Evolutionary conservation across 192 early-diverging fungal genomes (phyloP).

Genomic region (Coemansia sp.): DNA sequence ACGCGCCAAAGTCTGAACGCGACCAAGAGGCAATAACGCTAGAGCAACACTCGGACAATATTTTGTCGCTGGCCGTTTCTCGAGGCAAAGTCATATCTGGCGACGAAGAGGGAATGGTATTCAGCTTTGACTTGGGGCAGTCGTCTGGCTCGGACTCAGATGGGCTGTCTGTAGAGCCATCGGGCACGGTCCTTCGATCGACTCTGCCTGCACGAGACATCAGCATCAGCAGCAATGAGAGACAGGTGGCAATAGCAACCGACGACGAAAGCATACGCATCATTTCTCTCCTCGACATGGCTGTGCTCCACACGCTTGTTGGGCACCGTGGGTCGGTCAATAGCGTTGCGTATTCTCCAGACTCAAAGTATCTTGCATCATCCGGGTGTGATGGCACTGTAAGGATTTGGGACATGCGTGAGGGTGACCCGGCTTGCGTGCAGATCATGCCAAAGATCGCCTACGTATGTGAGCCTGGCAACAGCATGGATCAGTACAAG

Average conservation of each 20-base stretch:
- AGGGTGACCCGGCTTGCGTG: conserved; percentile 42
- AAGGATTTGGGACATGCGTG: conserved; percentile 63
- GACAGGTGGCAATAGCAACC: conserved; percentile 45
- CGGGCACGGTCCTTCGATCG: conserved; percentile 43
- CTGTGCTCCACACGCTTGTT: conserved; percentile 29
- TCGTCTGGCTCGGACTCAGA: conserved; percentile 3
- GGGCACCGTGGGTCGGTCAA: conserved; percentile 41
- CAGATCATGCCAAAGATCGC: conserved; percentile 37
- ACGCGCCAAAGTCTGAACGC: conserved; percentile 20
- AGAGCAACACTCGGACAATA: conserved; percentile 46
- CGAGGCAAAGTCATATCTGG: conserved; percentile 33
- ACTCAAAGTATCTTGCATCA: conserved; percentile 44
- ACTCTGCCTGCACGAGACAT: conserved; percentile 47
- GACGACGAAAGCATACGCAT: conserved; percentile 44
- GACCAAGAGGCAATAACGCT: conserved; percentile 48
- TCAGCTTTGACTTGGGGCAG: conserved; percentile 30
- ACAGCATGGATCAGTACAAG: conserved; percentile 37
- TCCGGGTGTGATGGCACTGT: conserved; percentile 62
- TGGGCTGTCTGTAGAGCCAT: conserved; percentile 19
- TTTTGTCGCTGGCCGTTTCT: conserved; percentile 33
- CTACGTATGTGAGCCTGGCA: conserved; percentile 50
- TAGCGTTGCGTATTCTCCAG: conserved; percentile 39
- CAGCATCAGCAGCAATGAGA: conserved; percentile 39
- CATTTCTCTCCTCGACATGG: conserved; percentile 44
- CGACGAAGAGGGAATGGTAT: conserved; percentile 43